phyloP scores from a whole-genome alignment of 495 filamentous ascomycete species.

The Penicillium cinerascens region DNA sequence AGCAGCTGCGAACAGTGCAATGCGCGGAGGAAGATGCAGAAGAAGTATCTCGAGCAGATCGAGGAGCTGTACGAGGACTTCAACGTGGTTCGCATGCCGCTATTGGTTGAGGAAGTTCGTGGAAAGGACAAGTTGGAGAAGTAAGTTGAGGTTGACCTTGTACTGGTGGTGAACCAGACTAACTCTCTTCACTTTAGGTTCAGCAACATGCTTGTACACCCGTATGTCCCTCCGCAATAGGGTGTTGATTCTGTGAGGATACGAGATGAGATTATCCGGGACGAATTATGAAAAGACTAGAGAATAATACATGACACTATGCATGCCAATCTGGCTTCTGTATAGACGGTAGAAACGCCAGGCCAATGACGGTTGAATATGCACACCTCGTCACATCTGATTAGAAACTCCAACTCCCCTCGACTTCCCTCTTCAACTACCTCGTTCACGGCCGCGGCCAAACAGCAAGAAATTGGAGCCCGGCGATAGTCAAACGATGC shows the following conservation, averaged over 20 bases:
- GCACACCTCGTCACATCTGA: slow-evolving; percentile 10
- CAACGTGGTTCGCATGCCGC: slow-evolving; percentile 96
- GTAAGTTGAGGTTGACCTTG: slow-evolving; percentile 37
- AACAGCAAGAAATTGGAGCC: neutral
- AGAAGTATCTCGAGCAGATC: slow-evolving; percentile 98
- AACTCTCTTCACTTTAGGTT: slow-evolving; percentile 49
- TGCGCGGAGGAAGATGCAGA: slow-evolving; percentile 94
- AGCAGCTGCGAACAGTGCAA: slow-evolving; percentile 94
- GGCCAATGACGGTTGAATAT: neutral
- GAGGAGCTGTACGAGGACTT: slow-evolving; percentile 99
- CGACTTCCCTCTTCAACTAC: neutral
- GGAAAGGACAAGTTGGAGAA: slow-evolving; percentile 90
- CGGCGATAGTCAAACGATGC: too few species aligned
- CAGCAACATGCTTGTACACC: slow-evolving; percentile 86
- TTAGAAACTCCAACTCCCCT: neutral
- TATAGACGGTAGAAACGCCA: neutral
- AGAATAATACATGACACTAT: slow-evolving; percentile 38
- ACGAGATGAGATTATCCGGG: slow-evolving; percentile 23
- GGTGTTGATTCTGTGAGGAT: slow-evolving; percentile 9
- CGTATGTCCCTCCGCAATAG: slow-evolving; percentile 74
- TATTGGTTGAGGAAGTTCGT: slow-evolving; percentile 90
- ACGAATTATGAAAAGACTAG: slow-evolving; percentile 50
- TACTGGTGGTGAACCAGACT: slow-evolving; percentile 9
- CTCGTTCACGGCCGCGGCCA: neutral
- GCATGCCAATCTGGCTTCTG: slow-evolving; percentile 6